phyloP scores from a whole-genome alignment of 2,329 filamentous ascomycete genomes.

The Verruconis gallopava region DNA sequence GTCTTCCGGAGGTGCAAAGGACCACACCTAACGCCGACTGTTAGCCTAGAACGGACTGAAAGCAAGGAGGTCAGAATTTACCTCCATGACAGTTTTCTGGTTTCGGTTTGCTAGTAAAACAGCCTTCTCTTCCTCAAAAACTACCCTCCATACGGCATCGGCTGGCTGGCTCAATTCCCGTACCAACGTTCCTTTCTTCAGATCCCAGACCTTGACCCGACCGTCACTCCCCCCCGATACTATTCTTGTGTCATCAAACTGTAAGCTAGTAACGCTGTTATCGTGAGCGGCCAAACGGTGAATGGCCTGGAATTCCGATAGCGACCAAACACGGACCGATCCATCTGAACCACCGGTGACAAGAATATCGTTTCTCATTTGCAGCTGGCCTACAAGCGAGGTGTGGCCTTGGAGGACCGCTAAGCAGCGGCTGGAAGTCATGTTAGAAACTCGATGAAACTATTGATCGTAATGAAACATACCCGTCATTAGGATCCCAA shows the following conservation, averaged over 20 bases:
- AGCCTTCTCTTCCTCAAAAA: slow-evolving; percentile 96
- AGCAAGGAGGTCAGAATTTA: slow-evolving; percentile 32
- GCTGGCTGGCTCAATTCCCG: slow-evolving; percentile 83
- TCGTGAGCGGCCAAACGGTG: slow-evolving; percentile 93
- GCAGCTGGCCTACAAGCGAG: slow-evolving; percentile 87
- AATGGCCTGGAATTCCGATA: slow-evolving; percentile 81
- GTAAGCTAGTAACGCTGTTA: slow-evolving; percentile 93
- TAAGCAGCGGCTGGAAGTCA: slow-evolving; percentile 47
- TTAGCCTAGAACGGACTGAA: slow-evolving; percentile 1
- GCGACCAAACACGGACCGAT: slow-evolving; percentile 89
- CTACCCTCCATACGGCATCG: slow-evolving; percentile 93
- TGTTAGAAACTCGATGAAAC: slow-evolving; percentile 3
- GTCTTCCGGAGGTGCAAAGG: slow-evolving; percentile 77
- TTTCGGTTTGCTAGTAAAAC: slow-evolving; percentile 84
- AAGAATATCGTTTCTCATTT: slow-evolving; percentile 87
- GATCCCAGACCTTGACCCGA: slow-evolving; percentile 96
- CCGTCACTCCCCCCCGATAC: slow-evolving; percentile 94
- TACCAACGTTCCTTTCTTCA: slow-evolving; percentile 81
- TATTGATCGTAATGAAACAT: slow-evolving; percentile 25
- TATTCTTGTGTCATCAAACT: slow-evolving; percentile 91
- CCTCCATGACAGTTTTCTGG: slow-evolving; percentile 93
- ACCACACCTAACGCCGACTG: slow-evolving; percentile 58
- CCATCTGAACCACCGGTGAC: slow-evolving; percentile 95
- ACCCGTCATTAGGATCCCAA: slow-evolving; percentile 86
- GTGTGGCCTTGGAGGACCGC: slow-evolving; percentile 94